These are phyloP conservation scores for Hypoxylon sp. DNA, from an alignment of 2,329 filamentous ascomycete species.

Conservation along the genomic window DNA sequence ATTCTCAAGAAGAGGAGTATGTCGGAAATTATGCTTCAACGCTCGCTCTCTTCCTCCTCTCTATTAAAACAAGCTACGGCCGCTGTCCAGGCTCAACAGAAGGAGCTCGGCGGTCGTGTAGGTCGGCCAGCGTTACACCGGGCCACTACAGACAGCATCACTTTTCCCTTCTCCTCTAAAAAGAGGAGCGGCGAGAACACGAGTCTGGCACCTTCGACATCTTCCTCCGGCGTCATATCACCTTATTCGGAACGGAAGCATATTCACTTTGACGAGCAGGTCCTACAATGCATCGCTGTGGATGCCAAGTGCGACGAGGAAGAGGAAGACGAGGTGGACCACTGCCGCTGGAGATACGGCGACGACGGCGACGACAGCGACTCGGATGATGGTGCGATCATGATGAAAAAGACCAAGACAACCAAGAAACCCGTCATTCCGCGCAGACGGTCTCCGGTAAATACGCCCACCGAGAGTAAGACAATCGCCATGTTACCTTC, in stretches of 20 bases:
- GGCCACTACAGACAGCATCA: slow-evolving; percentile 73
- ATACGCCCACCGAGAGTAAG: slow-evolving; percentile 72
- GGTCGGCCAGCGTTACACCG: slow-evolving; percentile 66
- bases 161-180: slow-evolving; percentile 68
- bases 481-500: slow-evolving; percentile 89
- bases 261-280: slow-evolving; percentile 96
- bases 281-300: slow-evolving; percentile 94
- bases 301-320: slow-evolving; percentile 84
- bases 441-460: slow-evolving; percentile 48
- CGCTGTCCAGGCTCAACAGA: slow-evolving; percentile 83
- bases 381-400: slow-evolving; percentile 79
- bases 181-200: slow-evolving; percentile 68
- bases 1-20: slow-evolving; percentile 97
- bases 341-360: slow-evolving; percentile 48
- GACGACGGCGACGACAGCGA: slow-evolving; percentile 70
- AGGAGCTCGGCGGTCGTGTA: slow-evolving; percentile 57
- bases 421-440: slow-evolving; percentile 65
- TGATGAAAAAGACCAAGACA: slow-evolving; percentile 76
- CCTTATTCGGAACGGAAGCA: slow-evolving; percentile 76
- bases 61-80: slow-evolving; percentile 89
- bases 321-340: slow-evolving; percentile 68
- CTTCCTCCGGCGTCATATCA: slow-evolving; percentile 73
- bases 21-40: slow-evolving; percentile 93
- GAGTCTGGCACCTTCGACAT: slow-evolving; percentile 70
- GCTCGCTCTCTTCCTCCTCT: slow-evolving; percentile 86